phyloP scores from a whole-genome alignment of 768 basidiomycete species.

The Tricholoma bakamatsutake region DNA sequence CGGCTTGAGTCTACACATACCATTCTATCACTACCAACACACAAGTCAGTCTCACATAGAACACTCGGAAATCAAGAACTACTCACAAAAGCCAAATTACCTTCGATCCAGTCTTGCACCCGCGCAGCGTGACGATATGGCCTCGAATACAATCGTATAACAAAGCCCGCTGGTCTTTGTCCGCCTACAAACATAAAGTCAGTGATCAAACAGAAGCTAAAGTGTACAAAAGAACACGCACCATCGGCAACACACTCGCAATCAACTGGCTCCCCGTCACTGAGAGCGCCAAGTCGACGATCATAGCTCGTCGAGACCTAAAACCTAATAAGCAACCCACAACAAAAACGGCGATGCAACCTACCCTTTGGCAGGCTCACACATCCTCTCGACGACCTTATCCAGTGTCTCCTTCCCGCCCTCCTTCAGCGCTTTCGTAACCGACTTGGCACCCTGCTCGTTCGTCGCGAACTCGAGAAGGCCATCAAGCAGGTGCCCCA shows the following conservation, averaged over 20 bases:
- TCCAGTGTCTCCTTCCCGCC: conserved; percentile 73
- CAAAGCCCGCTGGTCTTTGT: conserved; percentile 78
- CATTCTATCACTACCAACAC: conserved; percentile 33
- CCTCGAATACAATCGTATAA: conserved; percentile 84
- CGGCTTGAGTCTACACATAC: conserved; percentile 12
- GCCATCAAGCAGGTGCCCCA: conserved; percentile 74
- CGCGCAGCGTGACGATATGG: conserved; percentile 85
- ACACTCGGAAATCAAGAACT: not conserved
- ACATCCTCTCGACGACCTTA: conserved; percentile 74
- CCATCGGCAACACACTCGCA: conserved; percentile 73
- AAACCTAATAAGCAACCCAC: not conserved
- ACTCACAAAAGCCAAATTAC: conserved; percentile 83
- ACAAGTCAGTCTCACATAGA: not conserved
- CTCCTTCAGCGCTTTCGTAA: conserved; percentile 84
- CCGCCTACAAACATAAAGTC: conserved; percentile 42
- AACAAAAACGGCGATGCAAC: conserved; percentile 6
- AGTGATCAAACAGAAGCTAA: conserved; percentile 1
- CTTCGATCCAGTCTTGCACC: conserved; percentile 87
- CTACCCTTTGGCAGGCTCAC: conserved; percentile 79
- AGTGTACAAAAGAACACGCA: conserved; percentile 24
- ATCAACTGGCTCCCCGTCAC: conserved; percentile 83
- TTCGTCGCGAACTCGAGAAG: conserved; percentile 74
- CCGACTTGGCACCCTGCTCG: conserved; percentile 84
- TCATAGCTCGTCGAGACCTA: conserved; percentile 68
- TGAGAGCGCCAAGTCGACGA: conserved; percentile 81